Conservation (phyloP, 2,329 filamentous ascomycete genomes). For the Calonectria leucothoes region DNA sequence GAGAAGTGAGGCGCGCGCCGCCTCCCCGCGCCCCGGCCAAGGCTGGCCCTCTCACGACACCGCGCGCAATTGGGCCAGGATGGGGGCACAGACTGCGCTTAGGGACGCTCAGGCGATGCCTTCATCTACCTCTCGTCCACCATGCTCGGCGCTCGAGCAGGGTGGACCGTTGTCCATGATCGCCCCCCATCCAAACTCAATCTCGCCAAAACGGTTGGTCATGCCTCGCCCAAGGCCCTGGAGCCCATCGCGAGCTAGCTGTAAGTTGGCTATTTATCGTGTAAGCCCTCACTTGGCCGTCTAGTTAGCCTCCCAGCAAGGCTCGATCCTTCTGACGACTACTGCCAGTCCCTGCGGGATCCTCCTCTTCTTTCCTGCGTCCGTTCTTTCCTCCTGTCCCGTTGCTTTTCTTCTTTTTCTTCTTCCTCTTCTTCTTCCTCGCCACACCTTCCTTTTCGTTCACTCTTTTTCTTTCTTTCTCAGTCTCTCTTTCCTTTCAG, state of each 20-base stretch:
- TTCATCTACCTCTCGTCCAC: constrained; percentile 2
- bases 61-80: not conserved
- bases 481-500: not conserved
- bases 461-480: not conserved
- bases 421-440: not conserved
- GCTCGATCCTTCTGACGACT: not conserved
- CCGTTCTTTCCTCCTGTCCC: not conserved
- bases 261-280: not conserved
- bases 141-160: constrained; percentile 1
- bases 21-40: too few species aligned
- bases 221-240: not conserved
- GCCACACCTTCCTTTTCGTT: not conserved
- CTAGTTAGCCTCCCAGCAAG: not conserved
- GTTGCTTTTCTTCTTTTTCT: not conserved
- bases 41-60: not conserved
- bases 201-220: not conserved
- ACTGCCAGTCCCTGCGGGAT: not conserved
- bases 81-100: constrained; percentile 5
- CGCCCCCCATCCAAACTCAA: not conserved
- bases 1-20: not conserved
- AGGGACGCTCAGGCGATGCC: constrained; percentile 1
- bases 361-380: not conserved
- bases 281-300: not conserved
- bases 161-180: not conserved
- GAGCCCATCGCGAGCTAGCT: not conserved